phyloP scores from a whole-genome alignment of 2,329 filamentous ascomycete species.

The Monosporascus sp. region DNA sequence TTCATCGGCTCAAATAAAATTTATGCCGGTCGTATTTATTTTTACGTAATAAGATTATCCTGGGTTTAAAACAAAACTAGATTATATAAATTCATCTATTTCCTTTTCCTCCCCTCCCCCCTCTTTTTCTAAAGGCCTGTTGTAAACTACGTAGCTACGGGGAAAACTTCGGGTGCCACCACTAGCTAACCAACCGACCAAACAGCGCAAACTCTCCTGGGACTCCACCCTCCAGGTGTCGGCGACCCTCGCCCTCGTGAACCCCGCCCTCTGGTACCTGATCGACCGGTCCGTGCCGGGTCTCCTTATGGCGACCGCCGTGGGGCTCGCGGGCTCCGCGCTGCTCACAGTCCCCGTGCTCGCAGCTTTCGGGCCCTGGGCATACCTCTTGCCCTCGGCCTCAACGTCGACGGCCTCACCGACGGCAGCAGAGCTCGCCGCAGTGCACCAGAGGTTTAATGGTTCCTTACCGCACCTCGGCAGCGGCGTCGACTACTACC shows the following conservation, averaged over 20 bases:
- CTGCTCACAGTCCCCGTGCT: conserved; percentile 63
- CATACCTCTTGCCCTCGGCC: background rate
- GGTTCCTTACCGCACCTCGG: conserved; percentile 9
- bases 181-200: background rate
- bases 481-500: conserved; percentile 7
- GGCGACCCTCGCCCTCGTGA: conserved; percentile 80
- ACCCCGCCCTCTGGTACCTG: conserved; percentile 92
- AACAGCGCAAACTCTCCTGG: conserved; percentile 83
- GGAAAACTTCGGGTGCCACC: too few relatives aligned
- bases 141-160: too few relatives aligned
- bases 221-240: conserved; percentile 91
- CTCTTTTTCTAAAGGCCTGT: conserved; percentile 6
- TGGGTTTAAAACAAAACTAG: too few relatives aligned
- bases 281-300: conserved; percentile 86
- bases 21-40: too few relatives aligned
- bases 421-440: too few relatives aligned
- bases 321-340: conserved; percentile 69
- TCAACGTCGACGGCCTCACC: too few relatives aligned
- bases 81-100: background rate
- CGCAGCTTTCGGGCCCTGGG: conserved; percentile 9
- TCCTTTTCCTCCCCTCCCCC: background rate
- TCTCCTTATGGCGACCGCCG: conserved; percentile 68
- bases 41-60: too few relatives aligned
- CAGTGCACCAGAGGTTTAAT: background rate
- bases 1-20: too few relatives aligned